Conservation (phyloP, 805 yeast species). For the Saturnispora galanensis region DNA sequence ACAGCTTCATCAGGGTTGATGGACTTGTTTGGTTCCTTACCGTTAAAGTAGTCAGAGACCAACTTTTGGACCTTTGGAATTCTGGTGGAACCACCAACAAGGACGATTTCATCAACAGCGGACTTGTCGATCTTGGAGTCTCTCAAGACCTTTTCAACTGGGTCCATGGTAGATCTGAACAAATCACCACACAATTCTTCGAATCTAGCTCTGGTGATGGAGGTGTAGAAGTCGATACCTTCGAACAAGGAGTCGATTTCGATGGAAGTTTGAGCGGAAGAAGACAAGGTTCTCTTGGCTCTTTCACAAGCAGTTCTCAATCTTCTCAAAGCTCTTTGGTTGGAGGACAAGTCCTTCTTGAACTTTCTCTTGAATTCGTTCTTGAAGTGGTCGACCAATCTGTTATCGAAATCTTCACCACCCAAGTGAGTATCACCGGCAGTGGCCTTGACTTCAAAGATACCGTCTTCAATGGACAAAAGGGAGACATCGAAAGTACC, state of each 20-base stretch:
- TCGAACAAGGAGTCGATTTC: slow-evolving; percentile 92
- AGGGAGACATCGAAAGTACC: slow-evolving; percentile 80
- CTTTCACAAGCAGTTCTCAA: slow-evolving; percentile 98
- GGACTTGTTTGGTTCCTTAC: slow-evolving; percentile 93
- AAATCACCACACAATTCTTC: slow-evolving; percentile 92
- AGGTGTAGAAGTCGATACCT: slow-evolving; percentile 94
- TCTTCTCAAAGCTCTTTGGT: slow-evolving; percentile 98
- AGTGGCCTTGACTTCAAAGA: slow-evolving; percentile 73
- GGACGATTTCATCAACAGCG: slow-evolving; percentile 82
- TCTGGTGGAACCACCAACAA: slow-evolving; percentile 98
- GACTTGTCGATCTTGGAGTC: slow-evolving; percentile 89
- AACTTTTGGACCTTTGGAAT: slow-evolving; percentile 94
- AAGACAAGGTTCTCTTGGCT: slow-evolving; percentile 97
- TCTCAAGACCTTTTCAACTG: slow-evolving; percentile 88
- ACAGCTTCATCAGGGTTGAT: slow-evolving; percentile 99
- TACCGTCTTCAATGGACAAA: slow-evolving; percentile 69
- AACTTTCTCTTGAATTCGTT: slow-evolving; percentile 96
- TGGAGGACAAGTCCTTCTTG: slow-evolving; percentile 85
- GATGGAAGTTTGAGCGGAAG: slow-evolving; percentile 88
- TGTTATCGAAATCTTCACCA: slow-evolving; percentile 76
- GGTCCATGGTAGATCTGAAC: slow-evolving; percentile 89
- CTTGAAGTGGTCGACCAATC: slow-evolving; percentile 80
- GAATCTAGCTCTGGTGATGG: slow-evolving; percentile 94
- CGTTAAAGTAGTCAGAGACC: slow-evolving; percentile 93
- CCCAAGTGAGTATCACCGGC: slow-evolving; percentile 82